These are phyloP conservation scores for Isabelozyma gotoi DNA, from an alignment of 805 yeast species.

Conservation along the genomic window DNA sequence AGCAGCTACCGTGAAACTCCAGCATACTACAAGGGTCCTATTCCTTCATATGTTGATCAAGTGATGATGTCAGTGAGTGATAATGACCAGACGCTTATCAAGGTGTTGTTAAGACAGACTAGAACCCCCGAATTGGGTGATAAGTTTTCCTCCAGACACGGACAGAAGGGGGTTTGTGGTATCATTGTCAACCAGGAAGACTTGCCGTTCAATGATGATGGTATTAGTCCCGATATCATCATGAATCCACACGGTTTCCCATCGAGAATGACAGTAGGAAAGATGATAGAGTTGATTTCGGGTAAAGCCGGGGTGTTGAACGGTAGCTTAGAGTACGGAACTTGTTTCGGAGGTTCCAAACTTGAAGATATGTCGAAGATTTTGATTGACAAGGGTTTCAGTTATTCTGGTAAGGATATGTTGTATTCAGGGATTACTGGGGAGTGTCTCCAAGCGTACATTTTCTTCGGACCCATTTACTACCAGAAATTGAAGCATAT, in stretches of 20 bases:
- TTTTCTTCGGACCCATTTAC: constrained; percentile 97
- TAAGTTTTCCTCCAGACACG: constrained; percentile 95
- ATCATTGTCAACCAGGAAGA: constrained; percentile 96
- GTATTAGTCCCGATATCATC: constrained; percentile 91
- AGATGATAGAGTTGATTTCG: constrained; percentile 92
- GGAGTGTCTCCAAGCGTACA: constrained; percentile 94
- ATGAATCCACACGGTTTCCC: constrained; percentile 99
- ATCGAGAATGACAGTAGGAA: constrained; percentile 99
- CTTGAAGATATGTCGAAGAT: constrained; percentile 92
- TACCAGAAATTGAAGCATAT: constrained; percentile 97
- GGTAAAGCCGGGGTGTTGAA: constrained; percentile 97
- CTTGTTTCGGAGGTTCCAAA: constrained; percentile 98
- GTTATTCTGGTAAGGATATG: constrained; percentile 97
- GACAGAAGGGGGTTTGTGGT: constrained; percentile 99
- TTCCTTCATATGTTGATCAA: constrained; percentile 92
- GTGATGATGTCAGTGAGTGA: constrained; percentile 97
- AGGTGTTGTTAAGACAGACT: constrained; percentile 89
- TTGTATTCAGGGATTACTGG: constrained; percentile 96
- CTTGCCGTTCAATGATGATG: constrained; percentile 91
- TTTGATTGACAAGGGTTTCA: constrained; percentile 86
- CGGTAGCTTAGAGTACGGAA: constrained; percentile 91
- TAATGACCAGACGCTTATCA: constrained; percentile 90
- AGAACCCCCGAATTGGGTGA: constrained; percentile 98
- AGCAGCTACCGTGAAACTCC: constrained; percentile 87
- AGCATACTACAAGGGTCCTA: constrained; percentile 89